Percentiles rank a stretch among this genome's conserved stretches.
Conservation (phyloP, 202 grass and related monocot species). For the Carex sylvatica region DNA sequence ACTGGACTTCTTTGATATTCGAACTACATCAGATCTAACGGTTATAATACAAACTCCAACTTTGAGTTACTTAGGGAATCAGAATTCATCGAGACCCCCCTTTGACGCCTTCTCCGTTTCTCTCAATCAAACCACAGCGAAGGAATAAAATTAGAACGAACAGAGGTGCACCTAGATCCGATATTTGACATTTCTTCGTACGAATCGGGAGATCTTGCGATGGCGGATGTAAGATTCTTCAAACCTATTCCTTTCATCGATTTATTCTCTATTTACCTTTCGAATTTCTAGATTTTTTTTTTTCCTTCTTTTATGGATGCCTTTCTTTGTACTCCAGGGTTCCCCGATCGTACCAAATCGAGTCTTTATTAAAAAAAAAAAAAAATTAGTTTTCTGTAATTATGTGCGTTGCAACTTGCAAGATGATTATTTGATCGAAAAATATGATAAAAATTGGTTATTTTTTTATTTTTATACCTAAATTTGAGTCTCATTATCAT, state of each 20-base stretch:
- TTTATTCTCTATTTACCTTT: not conserved
- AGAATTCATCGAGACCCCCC: too few relatives aligned
- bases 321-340: not conserved
- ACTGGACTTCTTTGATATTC: too few relatives aligned
- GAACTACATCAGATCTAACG: too few relatives aligned
- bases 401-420: not conserved
- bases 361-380: not conserved
- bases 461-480: not conserved
- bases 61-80: too few relatives aligned
- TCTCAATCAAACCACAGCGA: not conserved
- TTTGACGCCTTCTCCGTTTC: too few relatives aligned
- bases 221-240: not conserved
- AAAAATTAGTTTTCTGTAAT: not conserved
- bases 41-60: too few relatives aligned
- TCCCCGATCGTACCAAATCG: not conserved
- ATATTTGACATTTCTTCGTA: not conserved
- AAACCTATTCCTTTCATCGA: not conserved
- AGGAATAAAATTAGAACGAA: not conserved
- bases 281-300: not conserved
- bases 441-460: not conserved
- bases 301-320: not conserved
- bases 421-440: not conserved
- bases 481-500: not conserved
- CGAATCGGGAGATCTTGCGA: not conserved
- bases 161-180: not conserved